Evolutionary conservation across 2,329 filamentous ascomycete genomes (phyloP).

Genomic region (Microascus cirrosus): DNA sequence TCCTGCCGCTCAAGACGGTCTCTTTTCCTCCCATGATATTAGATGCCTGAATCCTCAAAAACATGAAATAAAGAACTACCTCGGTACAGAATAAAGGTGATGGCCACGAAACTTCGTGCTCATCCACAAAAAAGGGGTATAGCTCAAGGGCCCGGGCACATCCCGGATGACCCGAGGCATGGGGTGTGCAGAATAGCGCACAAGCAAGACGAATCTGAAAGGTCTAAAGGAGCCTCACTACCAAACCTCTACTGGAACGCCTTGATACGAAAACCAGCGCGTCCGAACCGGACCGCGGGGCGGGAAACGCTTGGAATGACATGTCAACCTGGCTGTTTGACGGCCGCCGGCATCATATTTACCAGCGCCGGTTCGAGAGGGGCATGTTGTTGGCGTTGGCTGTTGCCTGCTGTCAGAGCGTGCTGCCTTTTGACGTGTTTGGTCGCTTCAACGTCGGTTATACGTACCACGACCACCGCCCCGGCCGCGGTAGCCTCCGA

Average conservation of each 20-base stretch:
- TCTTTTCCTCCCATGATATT: not conserved
- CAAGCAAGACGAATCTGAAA: not conserved
- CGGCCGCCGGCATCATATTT: constrained; percentile 12
- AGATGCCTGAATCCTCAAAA: not conserved
- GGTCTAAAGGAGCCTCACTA: not conserved
- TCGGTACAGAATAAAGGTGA: not conserved
- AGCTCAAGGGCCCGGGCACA: not conserved
- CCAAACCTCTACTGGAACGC: not conserved
- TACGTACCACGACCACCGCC: constrained; percentile 37
- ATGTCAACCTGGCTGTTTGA: not conserved
- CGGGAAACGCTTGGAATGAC: not conserved
- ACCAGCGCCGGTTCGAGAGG: constrained; percentile 39
- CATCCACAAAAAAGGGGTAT: not conserved
- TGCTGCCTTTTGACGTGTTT: constrained; percentile 13
- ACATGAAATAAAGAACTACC: not conserved
- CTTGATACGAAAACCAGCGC: not conserved
- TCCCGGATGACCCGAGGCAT: not conserved
- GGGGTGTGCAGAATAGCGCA: not conserved
- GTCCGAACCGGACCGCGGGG: not conserved
- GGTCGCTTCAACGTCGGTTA: constrained; percentile 19
- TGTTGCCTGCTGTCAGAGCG: constrained; percentile 20
- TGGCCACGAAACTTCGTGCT: not conserved
- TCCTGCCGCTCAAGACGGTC: not conserved
- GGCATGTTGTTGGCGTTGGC: constrained; percentile 39
- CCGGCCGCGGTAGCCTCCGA: constrained; percentile 59